These are phyloP conservation scores for Diaporthe sp. DNA, from an alignment of 2,329 filamentous ascomycete species.

Conservation along the genomic window DNA sequence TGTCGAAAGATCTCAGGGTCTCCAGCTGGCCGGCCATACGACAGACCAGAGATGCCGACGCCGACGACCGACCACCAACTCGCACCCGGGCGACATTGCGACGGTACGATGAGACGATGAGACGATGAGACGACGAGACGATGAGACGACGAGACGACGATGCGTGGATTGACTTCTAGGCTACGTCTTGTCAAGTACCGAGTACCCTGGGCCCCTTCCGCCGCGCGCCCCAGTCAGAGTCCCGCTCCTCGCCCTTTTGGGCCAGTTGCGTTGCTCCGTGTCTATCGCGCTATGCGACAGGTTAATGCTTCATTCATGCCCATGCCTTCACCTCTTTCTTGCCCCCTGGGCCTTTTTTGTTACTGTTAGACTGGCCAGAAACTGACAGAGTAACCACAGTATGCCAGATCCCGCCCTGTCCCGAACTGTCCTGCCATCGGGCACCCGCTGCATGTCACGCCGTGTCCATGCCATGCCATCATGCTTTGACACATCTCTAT, in stretches of 20 bases:
- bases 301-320: constrained; percentile 30
- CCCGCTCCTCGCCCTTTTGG: constrained; percentile 22
- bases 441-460: constrained; percentile 23
- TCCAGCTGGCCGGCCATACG: background rate
- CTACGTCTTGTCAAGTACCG: constrained; percentile 26
- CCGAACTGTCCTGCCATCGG: constrained; percentile 18
- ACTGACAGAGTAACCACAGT: background rate
- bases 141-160: background rate
- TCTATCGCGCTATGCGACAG: constrained; percentile 31
- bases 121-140: constrained; percentile 1
- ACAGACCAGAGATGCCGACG: constrained; percentile 8
- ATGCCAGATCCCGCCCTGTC: constrained; percentile 25
- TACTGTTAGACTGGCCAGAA: background rate
- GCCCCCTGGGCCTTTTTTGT: background rate
- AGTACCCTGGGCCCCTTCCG: constrained; percentile 12
- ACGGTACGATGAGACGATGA: background rate
- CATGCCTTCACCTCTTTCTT: background rate
- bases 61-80: background rate
- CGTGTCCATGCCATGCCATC: constrained; percentile 11
- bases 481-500: constrained; percentile 25
- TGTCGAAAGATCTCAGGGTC: constrained; percentile 17
- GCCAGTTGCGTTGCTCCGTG: background rate
- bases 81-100: background rate
- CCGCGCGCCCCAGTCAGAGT: constrained; percentile 15
- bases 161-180: constrained; percentile 8